Conservation (phyloP, 805 yeast genomes). For the Hyphopichia homilentoma region DNA sequence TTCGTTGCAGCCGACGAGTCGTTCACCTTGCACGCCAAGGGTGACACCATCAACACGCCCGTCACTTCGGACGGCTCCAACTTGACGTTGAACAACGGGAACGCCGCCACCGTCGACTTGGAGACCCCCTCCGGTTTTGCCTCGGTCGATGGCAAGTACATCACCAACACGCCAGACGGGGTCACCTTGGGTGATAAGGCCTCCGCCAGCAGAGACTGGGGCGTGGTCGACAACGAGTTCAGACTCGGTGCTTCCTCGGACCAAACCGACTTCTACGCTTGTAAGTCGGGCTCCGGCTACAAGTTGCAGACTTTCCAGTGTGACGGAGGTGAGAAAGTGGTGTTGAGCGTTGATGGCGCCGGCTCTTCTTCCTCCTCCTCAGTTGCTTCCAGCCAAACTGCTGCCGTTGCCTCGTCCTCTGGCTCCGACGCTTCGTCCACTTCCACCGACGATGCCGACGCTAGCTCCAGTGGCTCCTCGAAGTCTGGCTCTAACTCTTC, state of each 20-base stretch:
- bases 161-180: conserved; percentile 14
- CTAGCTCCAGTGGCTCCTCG: no score
- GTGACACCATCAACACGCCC: conserved; percentile 16
- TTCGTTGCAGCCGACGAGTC: conserved; percentile 27
- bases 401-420: conserved; percentile 20
- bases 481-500: no score
- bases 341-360: conserved; percentile 6
- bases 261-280: conserved; percentile 20
- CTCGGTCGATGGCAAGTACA: conserved; percentile 15
- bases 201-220: conserved; percentile 23
- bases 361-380: conserved; percentile 11
- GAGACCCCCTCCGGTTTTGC: conserved; percentile 28
- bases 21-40: conserved; percentile 24
- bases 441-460: no score
- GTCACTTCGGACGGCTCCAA: conserved; percentile 13
- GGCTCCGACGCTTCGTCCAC: no score
- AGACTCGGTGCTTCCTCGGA: conserved; percentile 19
- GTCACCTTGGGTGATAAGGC: conserved; percentile 9
- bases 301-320: conserved; percentile 8
- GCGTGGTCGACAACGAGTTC: conserved; percentile 21
- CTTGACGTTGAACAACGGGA: conserved; percentile 13
- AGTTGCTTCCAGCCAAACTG: conserved; percentile 18
- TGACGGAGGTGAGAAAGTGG: conserved; percentile 6
- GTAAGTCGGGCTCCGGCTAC: conserved; percentile 16
- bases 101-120: conserved; percentile 18